phyloP scores from a whole-genome alignment of 1,139 yeast species.

The Arxiozyma slooffiae region DNA sequence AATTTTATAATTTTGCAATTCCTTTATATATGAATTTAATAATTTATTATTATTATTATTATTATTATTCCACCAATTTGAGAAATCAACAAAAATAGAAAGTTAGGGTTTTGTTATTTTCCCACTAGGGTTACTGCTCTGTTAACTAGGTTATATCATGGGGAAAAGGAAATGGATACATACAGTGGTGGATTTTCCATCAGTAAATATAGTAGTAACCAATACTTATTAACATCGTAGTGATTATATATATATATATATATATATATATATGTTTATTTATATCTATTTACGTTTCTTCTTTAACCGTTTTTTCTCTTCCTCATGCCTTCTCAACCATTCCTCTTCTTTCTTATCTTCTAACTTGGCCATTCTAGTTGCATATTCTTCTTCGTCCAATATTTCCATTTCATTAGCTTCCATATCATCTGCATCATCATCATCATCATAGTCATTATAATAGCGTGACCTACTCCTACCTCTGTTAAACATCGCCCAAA shows the following conservation, averaged over 20 bases:
- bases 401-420: constrained; percentile 90
- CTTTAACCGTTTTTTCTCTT: constrained; percentile 32
- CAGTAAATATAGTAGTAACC: too few species aligned
- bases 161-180: too few species aligned
- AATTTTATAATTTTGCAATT: too few species aligned
- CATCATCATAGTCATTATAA: constrained; percentile 35
- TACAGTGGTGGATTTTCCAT: not conserved
- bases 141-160: not conserved
- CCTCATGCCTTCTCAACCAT: constrained; percentile 43
- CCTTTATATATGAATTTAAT: too few species aligned
- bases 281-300: constrained; percentile 5
- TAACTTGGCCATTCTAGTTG: constrained; percentile 48
- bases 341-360: constrained; percentile 60
- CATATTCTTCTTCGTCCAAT: constrained; percentile 64
- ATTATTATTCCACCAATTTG: too few species aligned
- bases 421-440: constrained; percentile 71
- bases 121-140: not conserved
- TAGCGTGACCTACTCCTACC: constrained; percentile 45
- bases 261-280: not conserved
- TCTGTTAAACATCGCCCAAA: constrained; percentile 75
- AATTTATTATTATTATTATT: too few species aligned
- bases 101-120: not conserved
- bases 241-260: too few species aligned
- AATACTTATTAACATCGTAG: too few species aligned
- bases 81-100: too few species aligned